phyloP scores from a whole-genome alignment of 768 basidiomycete genomes.

The Boletus rubescentipes region DNA sequence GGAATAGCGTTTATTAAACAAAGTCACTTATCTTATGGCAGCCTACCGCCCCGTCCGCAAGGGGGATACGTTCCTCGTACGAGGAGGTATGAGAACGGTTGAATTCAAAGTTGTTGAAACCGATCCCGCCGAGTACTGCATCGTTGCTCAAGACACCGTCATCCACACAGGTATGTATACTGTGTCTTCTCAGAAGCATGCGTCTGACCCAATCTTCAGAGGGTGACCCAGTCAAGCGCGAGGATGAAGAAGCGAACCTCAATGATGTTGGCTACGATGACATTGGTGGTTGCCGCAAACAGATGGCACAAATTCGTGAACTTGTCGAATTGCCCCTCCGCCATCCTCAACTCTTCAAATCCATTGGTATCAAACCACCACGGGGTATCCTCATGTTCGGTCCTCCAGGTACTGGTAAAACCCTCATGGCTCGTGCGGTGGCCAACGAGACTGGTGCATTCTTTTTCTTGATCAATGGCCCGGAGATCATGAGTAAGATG shows the following conservation, averaged over 20 bases:
- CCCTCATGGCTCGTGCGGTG: slow-evolving; percentile 98
- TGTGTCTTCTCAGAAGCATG: neutral
- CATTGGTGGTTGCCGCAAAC: slow-evolving; percentile 98
- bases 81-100: slow-evolving; percentile 97
- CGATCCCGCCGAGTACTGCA: slow-evolving; percentile 97
- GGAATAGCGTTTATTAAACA: neutral
- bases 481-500: slow-evolving; percentile 99
- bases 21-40: slow-evolving; percentile 25
- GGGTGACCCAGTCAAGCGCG: slow-evolving; percentile 98
- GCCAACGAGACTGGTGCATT: slow-evolving; percentile 99
- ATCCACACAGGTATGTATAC: slow-evolving; percentile 72
- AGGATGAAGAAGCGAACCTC: slow-evolving; percentile 96
- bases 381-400: slow-evolving; percentile 99
- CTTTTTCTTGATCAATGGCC: slow-evolving; percentile 99
- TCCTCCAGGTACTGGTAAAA: slow-evolving; percentile 99
- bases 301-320: slow-evolving; percentile 99
- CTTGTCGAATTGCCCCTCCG: slow-evolving; percentile 97
- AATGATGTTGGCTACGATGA: slow-evolving; percentile 99
- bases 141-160: slow-evolving; percentile 98
- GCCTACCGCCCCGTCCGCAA: slow-evolving; percentile 95
- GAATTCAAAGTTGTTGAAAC: slow-evolving; percentile 99
- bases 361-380: slow-evolving; percentile 99
- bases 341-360: slow-evolving; percentile 99
- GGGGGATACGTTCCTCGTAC: slow-evolving; percentile 98
- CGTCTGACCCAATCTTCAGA: slow-evolving; percentile 45